phyloP scores from a whole-genome alignment of 495 filamentous ascomycete species.

The Chaetomidium leptoderma region DNA sequence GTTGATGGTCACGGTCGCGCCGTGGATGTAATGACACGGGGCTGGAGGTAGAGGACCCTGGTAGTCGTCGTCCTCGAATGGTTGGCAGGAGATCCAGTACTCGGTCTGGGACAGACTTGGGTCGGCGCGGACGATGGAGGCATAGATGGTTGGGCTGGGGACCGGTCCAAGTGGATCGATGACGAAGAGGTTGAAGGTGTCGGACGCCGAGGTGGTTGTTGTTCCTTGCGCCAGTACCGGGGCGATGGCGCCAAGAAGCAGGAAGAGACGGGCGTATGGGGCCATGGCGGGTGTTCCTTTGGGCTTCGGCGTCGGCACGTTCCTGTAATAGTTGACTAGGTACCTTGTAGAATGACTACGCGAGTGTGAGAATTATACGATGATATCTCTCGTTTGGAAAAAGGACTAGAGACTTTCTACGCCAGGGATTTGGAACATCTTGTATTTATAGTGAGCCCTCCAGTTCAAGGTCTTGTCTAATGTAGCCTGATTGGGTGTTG shows the following conservation, averaged over 20 bases:
- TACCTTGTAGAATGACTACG: too few relatives aligned
- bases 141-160: neutral
- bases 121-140: neutral
- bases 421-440: too few relatives aligned
- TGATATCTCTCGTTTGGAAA: too few relatives aligned
- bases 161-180: neutral
- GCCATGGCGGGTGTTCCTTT: neutral
- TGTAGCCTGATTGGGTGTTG: too few relatives aligned
- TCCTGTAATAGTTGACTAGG: too few relatives aligned
- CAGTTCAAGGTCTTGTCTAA: too few relatives aligned
- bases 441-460: too few relatives aligned
- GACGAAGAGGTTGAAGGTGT: neutral
- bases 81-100: neutral
- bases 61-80: too few relatives aligned
- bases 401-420: too few relatives aligned
- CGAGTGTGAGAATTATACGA: too few relatives aligned
- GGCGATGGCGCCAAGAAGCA: neutral
- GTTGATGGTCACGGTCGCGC: constrained; percentile 2
- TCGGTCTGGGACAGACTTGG: neutral
- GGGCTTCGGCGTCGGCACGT: too few relatives aligned
- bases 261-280: neutral
- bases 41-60: neutral
- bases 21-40: neutral
- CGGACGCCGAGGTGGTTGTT: neutral
- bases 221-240: neutral